Evolutionary conservation across 768 basidiomycete genomes (phyloP).

Genomic region (Rhizopogon vesiculosus): DNA sequence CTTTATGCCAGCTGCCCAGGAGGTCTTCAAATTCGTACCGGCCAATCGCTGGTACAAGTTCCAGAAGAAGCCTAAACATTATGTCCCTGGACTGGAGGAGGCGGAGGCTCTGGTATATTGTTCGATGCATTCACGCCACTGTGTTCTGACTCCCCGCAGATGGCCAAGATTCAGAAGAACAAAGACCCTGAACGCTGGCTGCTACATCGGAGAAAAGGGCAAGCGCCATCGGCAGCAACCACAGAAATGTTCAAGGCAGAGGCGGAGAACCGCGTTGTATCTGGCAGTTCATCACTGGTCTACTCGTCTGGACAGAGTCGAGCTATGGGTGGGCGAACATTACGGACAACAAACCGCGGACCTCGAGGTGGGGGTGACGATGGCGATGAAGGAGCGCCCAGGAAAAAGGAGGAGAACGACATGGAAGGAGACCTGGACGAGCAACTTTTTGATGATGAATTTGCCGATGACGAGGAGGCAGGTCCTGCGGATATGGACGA

Average conservation of each 20-base stretch:
- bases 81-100: conserved; percentile 61
- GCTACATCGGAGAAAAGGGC: conserved; percentile 55
- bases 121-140: background rate
- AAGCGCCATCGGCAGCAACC: conserved; percentile 56
- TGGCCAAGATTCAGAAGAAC: conserved; percentile 57
- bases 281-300: conserved; percentile 42
- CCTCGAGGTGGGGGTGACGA: conserved; percentile 59
- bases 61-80: conserved; percentile 77
- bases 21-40: conserved; percentile 85
- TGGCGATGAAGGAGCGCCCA: conserved; percentile 58
- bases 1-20: conserved; percentile 79
- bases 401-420: conserved; percentile 56
- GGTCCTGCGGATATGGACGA: conserved; percentile 71
- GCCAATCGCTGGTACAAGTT: conserved; percentile 92
- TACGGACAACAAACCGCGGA: conserved; percentile 68
- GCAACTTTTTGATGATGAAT: conserved; percentile 76
- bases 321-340: conserved; percentile 62
- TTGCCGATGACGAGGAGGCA: conserved; percentile 85
- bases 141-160: conserved; percentile 8
- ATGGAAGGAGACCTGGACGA: conserved; percentile 83
- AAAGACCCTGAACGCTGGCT: conserved; percentile 72
- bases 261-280: conserved; percentile 39
- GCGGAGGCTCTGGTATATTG: conserved; percentile 61
- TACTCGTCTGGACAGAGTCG: conserved; percentile 50
- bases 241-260: conserved; percentile 68